A percentile compares a stretch with the other conserved stretches of the same genome.
Evolutionary conservation across 495 filamentous ascomycete genomes (phyloP).

Genomic region (Pyrenopolyporus hunteri): DNA sequence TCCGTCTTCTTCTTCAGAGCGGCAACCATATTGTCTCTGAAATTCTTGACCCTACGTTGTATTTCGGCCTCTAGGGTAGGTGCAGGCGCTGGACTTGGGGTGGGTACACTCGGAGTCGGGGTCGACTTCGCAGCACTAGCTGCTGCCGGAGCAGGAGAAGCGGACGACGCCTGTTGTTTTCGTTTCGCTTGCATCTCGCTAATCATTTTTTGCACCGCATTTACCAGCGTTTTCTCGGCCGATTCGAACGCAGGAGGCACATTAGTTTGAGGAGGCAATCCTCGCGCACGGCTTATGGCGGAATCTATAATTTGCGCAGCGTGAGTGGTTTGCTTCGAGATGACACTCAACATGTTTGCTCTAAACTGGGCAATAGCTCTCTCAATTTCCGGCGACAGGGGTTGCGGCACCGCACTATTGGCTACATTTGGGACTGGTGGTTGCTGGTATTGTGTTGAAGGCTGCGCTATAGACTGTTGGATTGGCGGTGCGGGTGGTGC

Average conservation of each 20-base stretch:
- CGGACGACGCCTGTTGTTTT: conserved; percentile 31
- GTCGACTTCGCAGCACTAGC: conserved; percentile 18
- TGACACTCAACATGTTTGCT: conserved; percentile 35
- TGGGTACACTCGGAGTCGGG: conserved; percentile 30
- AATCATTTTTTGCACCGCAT: conserved; percentile 39
- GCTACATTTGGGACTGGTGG: conserved; percentile 16
- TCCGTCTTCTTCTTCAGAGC: conserved; percentile 42
- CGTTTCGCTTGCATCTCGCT: conserved; percentile 39
- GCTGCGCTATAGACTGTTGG: conserved; percentile 9
- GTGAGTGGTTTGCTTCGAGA: conserved; percentile 37
- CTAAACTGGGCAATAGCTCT: conserved; percentile 41
- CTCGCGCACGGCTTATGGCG: conserved; percentile 37
- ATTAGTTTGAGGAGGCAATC: conserved; percentile 32
- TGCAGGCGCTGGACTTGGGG: conserved; percentile 35
- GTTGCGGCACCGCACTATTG: not conserved
- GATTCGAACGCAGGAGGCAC: conserved; percentile 38
- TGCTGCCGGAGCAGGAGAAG: conserved; percentile 29
- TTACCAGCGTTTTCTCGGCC: conserved; percentile 37
- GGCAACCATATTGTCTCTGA: conserved; percentile 38
- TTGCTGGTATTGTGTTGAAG: conserved; percentile 15
- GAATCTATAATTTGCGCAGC: conserved; percentile 39
- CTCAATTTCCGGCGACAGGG: conserved; percentile 38
- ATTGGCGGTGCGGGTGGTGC: conserved; percentile 19
- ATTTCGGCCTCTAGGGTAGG: conserved; percentile 38
- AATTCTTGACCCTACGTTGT: conserved; percentile 39